These are phyloP conservation scores for Trichophyton mentagrophytes DNA, from an alignment of 2,329 filamentous ascomycete genomes.

Conservation along the genomic window DNA sequence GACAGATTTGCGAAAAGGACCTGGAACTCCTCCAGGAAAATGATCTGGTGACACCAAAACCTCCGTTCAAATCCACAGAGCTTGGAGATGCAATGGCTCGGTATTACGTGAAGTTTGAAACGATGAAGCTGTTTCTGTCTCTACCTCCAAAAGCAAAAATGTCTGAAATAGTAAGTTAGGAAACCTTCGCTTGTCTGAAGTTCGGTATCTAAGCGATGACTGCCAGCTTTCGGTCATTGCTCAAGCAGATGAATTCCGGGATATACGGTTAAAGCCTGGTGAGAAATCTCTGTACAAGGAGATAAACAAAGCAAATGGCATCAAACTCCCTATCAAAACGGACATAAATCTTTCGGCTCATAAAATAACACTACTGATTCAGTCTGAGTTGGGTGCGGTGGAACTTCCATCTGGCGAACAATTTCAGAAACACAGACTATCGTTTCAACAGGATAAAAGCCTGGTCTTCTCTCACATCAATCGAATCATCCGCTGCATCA, in stretches of 20 bases:
- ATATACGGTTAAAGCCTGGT: constrained; percentile 55
- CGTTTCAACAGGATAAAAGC: constrained; percentile 48
- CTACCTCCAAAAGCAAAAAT: constrained; percentile 49
- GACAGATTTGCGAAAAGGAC: constrained; percentile 57
- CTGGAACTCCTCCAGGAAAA: constrained; percentile 51
- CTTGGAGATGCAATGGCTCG: constrained; percentile 71
- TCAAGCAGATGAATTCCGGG: constrained; percentile 58
- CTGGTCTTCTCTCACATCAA: constrained; percentile 56
- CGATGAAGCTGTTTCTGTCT: constrained; percentile 58
- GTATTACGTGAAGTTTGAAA: constrained; percentile 68
- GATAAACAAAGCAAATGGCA: constrained; percentile 55
- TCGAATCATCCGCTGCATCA: constrained; percentile 59
- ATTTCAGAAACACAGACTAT: constrained; percentile 40
- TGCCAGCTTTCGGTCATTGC: constrained; percentile 52
- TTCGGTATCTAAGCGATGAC: neutral
- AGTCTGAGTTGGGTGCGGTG: constrained; percentile 56
- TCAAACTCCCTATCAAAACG: constrained; percentile 59
- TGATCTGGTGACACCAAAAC: constrained; percentile 41
- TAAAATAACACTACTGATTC: constrained; percentile 67
- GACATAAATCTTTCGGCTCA: constrained; percentile 53
- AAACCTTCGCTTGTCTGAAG: neutral
- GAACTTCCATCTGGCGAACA: constrained; percentile 51
- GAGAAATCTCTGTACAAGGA: constrained; percentile 60
- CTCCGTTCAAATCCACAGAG: constrained; percentile 50
- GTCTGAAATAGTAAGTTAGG: constrained; percentile 52